Evolutionary conservation across 169 alveolate species (phyloP).

Genomic region (Plasmodium chabaudi): DNA sequence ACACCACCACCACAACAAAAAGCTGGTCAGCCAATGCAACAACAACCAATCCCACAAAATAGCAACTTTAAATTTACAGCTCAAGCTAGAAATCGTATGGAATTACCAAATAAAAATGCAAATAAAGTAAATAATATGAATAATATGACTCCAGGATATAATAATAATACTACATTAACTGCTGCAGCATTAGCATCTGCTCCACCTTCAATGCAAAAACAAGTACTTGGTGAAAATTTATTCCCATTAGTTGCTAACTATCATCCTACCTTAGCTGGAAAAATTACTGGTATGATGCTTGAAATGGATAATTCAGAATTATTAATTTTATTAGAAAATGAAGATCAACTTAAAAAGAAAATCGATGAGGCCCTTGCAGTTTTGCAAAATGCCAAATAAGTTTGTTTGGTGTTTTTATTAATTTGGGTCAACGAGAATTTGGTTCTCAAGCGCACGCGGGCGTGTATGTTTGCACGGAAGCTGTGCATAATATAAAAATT

Average conservation of each 20-base stretch:
- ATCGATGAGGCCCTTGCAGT: constrained; percentile 94
- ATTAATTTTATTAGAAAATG: constrained; percentile 91
- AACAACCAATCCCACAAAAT: constrained; percentile 38
- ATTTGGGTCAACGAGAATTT: no score
- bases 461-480: no score
- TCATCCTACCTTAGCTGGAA: constrained; percentile 95
- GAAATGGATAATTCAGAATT: constrained; percentile 96
- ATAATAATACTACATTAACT: constrained; percentile 80
- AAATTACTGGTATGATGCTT: constrained; percentile 96
- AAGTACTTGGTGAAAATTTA: constrained; percentile 94
- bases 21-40: constrained; percentile 17
- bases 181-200: constrained; percentile 90
- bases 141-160: constrained; percentile 63
- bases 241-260: constrained; percentile 93
- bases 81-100: constrained; percentile 88
- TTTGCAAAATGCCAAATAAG: constrained; percentile 86
- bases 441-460: no score
- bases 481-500: no score
- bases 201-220: constrained; percentile 93
- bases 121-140: constrained; percentile 51
- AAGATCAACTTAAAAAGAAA: constrained; percentile 91
- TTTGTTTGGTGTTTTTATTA: no score
- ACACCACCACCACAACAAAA: constrained; percentile 27
- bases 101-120: constrained; percentile 64
- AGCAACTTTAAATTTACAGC: constrained; percentile 85